Base-by-base conservation (phyloP, 2,329 filamentous ascomycete species). In the Pseudogymnoascus sp. region DNA sequence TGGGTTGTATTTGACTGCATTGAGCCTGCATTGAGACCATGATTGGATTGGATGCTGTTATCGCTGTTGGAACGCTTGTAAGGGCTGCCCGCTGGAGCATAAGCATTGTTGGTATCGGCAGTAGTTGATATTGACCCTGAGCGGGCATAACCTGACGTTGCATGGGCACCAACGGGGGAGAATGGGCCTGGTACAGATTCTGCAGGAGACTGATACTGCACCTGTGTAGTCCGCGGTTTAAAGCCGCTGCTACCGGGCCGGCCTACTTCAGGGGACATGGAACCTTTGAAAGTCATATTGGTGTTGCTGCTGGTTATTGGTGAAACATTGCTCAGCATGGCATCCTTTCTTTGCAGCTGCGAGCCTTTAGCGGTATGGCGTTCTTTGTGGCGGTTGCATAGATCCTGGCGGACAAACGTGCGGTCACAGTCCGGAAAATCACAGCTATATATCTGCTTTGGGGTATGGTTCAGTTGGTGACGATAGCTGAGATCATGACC, bases 391-490 rank as follows among this genome's bases (percentile, higher is more conserved):
- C 90, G 87, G 71, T 94, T 88, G 72, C 94, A 92, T 63, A 99
- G 80, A 74, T 99, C 94, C 67, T 95, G 90, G 65, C 94, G 87
- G 63, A 97, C 93, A 76, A 97, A 99, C 33, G 89, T 87, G 60
- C 93, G 88, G 64, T 87, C 85, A 75, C 94, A 99, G 71, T 92
- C 91, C 18, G 90, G 90, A 70, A 92, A 96, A 71, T 95, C 90
- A 78, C 94, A 97, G 71, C 86, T 85, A 73, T 96, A 97, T 61
- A 96, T 96, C 72, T 95, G 90, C 76, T 97, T 97, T 15, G 93
- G 93, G 62, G 90, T 88, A 76, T 97, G 94, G 73, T 99, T 99
- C 68, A 97, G 78, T 76, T 97, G 92, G 76, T 97, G 93, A 52
- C 94, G 86, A 77, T 97, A 86, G 52, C 84, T 87, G 64, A 48